A percentile compares a stretch with the other conserved stretches of the same genome.
Conservation (phyloP, 2,329 filamentous ascomycete species). For the Talaromyces sp. region DNA sequence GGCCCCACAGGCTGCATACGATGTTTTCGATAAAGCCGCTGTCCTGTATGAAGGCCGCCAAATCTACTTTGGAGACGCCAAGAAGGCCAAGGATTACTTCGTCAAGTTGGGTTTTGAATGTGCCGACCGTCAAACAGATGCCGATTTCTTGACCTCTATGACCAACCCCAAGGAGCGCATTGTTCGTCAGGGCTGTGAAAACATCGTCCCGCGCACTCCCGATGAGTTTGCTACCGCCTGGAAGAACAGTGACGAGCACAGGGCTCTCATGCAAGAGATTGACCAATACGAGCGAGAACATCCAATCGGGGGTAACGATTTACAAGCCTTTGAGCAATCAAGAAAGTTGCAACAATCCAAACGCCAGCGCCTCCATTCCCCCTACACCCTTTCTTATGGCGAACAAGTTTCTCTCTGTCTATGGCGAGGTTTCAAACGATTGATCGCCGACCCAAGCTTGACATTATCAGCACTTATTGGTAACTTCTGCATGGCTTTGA, state of each 20-base stretch:
- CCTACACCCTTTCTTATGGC: constrained; percentile 72
- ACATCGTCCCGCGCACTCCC: constrained; percentile 60
- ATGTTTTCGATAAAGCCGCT: constrained; percentile 67
- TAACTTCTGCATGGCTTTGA: constrained; percentile 71
- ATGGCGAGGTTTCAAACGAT: constrained; percentile 71
- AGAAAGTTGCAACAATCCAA: constrained; percentile 41
- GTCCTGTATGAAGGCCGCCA: constrained; percentile 72
- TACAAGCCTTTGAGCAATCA: constrained; percentile 38
- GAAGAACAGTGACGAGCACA: constrained; percentile 50
- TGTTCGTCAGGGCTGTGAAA: constrained; percentile 57
- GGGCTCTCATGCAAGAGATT: constrained; percentile 38
- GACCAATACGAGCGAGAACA: constrained; percentile 40
- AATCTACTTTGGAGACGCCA: constrained; percentile 68
- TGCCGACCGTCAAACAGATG: constrained; percentile 63
- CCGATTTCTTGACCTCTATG: constrained; percentile 67
- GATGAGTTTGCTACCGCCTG: constrained; percentile 62
- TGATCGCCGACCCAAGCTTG: constrained; percentile 71
- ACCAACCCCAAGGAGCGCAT: constrained; percentile 61
- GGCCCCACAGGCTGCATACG: constrained; percentile 45
- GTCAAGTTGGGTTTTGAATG: constrained; percentile 66
- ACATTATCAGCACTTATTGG: constrained; percentile 62
- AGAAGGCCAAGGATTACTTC: constrained; percentile 61
- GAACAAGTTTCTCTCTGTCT: constrained; percentile 78
- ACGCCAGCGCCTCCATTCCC: constrained; percentile 60
- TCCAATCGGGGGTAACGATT: constrained; percentile 38